These are phyloP conservation scores for Maudiozyma pseudohumilis DNA, from an alignment of 805 yeast genomes.

Conservation along the genomic window DNA sequence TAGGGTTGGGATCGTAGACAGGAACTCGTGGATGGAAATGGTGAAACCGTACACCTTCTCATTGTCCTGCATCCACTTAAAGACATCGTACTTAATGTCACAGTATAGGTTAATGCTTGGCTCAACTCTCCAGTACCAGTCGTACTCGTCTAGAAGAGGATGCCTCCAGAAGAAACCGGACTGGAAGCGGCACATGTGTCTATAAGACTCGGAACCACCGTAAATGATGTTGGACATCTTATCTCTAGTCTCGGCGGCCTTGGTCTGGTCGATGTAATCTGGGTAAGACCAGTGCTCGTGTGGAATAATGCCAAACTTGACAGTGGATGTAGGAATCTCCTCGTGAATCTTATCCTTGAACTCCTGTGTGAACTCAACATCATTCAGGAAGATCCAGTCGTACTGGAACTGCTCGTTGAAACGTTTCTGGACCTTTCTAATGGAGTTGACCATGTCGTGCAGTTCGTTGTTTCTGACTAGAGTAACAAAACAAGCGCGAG, in stretches of 20 bases:
- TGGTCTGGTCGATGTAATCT: constrained; percentile 60
- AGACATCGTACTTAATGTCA: constrained; percentile 70
- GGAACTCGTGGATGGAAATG: constrained; percentile 36
- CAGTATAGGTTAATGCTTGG: constrained; percentile 69
- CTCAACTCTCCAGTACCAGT: constrained; percentile 91
- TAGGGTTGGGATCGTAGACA: constrained; percentile 61
- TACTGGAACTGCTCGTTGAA: constrained; percentile 69
- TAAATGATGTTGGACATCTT: constrained; percentile 47
- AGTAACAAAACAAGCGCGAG: constrained; percentile 37
- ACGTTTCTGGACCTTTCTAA: constrained; percentile 65
- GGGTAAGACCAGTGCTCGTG: constrained; percentile 82
- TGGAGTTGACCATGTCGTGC: constrained; percentile 46
- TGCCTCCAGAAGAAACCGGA: constrained; percentile 78
- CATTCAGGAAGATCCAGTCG: constrained; percentile 90
- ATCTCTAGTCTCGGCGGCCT: constrained; percentile 55
- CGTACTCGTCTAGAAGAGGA: constrained; percentile 53
- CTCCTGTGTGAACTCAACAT: constrained; percentile 22
- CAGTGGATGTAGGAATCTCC: constrained; percentile 49
- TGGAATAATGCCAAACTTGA: constrained; percentile 45
- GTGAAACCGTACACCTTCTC: constrained; percentile 63
- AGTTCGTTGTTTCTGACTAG: constrained; percentile 64
- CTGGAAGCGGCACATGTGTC: constrained; percentile 87
- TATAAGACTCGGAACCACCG: constrained; percentile 65
- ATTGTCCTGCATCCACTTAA: constrained; percentile 71
- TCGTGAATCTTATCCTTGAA: constrained; percentile 32